A percentile compares a stretch with the other conserved stretches of the same genome.
Evolutionary conservation across 306 rosid species (phyloP).

Genomic region (Alnus glutinosa): DNA sequence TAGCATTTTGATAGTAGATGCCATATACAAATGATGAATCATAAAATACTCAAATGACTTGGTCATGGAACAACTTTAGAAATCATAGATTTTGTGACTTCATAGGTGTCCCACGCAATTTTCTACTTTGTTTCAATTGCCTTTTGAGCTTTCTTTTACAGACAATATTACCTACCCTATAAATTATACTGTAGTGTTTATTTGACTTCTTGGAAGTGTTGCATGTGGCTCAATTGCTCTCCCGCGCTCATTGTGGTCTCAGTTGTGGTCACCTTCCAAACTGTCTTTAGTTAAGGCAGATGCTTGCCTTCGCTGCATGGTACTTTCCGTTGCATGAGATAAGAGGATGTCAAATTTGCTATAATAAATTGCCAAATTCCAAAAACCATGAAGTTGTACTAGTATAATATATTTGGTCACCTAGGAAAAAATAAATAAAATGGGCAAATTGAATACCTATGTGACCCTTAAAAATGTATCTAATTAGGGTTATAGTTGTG

Average conservation of each 20-base stretch:
- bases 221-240: neutral
- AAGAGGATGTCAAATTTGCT: neutral
- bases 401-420: neutral
- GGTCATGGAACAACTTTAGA: neutral
- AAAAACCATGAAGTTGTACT: neutral
- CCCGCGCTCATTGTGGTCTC: neutral
- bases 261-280: neutral
- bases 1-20: neutral
- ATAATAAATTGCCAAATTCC: slow-evolving; percentile 1
- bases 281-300: slow-evolving; percentile 4
- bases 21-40: neutral
- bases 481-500: neutral
- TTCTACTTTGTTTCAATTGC: neutral
- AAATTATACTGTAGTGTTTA: neutral
- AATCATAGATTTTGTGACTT: neutral
- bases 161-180: neutral
- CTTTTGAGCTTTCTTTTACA: neutral
- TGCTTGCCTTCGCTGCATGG: neutral
- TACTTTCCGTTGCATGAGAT: neutral
- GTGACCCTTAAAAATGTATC: neutral
- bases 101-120: neutral
- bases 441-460: neutral
- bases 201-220: neutral
- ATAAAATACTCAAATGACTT: neutral
- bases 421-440: neutral